These are phyloP conservation scores for Catunica adiposa DNA, from an alignment of 2,329 filamentous ascomycete species.

Conservation along the genomic window DNA sequence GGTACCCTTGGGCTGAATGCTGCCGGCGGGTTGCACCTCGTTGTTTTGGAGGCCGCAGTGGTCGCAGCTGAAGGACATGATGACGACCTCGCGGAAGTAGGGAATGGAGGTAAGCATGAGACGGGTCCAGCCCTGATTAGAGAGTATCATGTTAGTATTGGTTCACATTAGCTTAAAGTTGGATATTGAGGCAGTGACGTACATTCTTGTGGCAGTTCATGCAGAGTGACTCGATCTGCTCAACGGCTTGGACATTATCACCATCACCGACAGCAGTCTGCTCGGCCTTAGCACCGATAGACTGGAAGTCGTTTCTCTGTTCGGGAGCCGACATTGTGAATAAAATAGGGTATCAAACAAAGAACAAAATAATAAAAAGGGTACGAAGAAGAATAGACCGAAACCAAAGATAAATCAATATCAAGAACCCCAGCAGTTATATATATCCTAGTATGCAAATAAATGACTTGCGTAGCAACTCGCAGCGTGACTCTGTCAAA, in stretches of 20 bases:
- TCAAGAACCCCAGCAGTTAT: background rate
- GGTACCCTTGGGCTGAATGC: slow-evolving; percentile 76
- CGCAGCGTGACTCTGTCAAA: too few relatives aligned
- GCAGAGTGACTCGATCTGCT: slow-evolving; percentile 63
- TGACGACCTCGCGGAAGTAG: slow-evolving; percentile 91
- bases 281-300: slow-evolving; percentile 45
- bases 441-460: background rate
- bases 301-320: slow-evolving; percentile 40
- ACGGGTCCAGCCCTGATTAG: slow-evolving; percentile 55
- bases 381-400: background rate
- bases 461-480: background rate
- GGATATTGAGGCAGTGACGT: slow-evolving; percentile 18
- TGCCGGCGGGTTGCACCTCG: slow-evolving; percentile 81
- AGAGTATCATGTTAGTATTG: slow-evolving; percentile 14
- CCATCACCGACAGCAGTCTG: slow-evolving; percentile 25
- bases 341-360: slow-evolving; percentile 1
- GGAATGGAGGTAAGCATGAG: slow-evolving; percentile 85
- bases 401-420: background rate
- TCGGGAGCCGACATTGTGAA: slow-evolving; percentile 22
- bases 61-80: slow-evolving; percentile 91
- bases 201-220: slow-evolving; percentile 77
- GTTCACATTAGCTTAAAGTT: background rate
- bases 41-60: slow-evolving; percentile 83
- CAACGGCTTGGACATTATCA: slow-evolving; percentile 40
- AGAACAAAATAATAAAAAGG: background rate